Evolutionary conservation across 108 stramenopile species (phyloP), one percentile per base, ranked within the genome.

Genomic region (Stephanodiscus triporus): DNA sequence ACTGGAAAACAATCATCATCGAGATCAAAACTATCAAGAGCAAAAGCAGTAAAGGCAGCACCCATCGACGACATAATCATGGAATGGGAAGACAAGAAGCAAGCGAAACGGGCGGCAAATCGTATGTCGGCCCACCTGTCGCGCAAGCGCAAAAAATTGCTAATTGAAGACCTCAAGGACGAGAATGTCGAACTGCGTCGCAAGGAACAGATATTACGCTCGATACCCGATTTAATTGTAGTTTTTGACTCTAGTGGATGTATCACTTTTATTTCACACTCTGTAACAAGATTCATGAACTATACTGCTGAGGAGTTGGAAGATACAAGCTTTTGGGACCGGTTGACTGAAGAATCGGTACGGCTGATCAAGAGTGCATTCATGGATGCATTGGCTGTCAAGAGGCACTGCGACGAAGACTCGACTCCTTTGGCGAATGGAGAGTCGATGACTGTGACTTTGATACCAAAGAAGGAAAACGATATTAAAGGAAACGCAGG

Each of bases 61-160:
- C 17, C 58, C 71, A 66, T 66, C 30, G 22, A 57, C 29, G 56
- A 57, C 56, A 70, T 68, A 7, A 76, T 68, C 26, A 29, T 55
- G 7, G 68, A 83, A 49, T 69, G 73, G 48, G 87, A 90, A 23
- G 88, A 88, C 64, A 95, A 92, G 86, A 89, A 89, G 59, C 76
- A 81, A 51, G 65, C 72, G 24, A 95, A 95, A 59, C 83, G 93
- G 8, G 93, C 91, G 16, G 91, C 93, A 48, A 95, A 95, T 68
- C 80, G 93, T 26, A 85, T 88, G n/a, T 96, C 94, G 9, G 97
- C 97, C 0, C 97, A 97, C 65, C 87, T 95, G 6, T 90, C 89
- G 67, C 90, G 97, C 20, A 94, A 95, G 68, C 90, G 97, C 24
- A 97, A 97, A 85, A 97, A 97, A 80, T 88, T 91, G 66, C 91